Evolutionary conservation across 768 basidiomycete species (phyloP).

Genomic region (Mycena rosella): DNA sequence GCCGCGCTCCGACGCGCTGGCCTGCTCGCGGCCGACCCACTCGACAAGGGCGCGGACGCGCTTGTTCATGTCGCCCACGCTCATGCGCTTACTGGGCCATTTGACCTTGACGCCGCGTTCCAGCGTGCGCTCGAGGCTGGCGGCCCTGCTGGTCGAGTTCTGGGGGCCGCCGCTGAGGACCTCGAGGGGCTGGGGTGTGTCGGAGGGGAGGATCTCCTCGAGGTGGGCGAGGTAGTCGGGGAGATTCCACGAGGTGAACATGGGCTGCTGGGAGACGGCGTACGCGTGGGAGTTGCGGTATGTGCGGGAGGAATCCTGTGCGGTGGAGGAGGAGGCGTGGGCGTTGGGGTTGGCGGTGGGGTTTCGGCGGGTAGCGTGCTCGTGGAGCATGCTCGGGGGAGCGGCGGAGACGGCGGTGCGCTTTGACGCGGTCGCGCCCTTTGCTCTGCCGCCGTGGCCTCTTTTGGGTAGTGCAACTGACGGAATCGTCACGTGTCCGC

Average conservation of each 20-base stretch:
- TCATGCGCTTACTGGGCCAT: slow-evolving; percentile 95
- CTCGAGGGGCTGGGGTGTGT: slow-evolving; percentile 79
- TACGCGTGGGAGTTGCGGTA: slow-evolving; percentile 87
- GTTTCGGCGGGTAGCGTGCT: slow-evolving; percentile 65
- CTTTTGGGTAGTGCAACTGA: slow-evolving; percentile 46
- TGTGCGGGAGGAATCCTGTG: slow-evolving; percentile 68
- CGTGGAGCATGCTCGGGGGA: slow-evolving; percentile 51
- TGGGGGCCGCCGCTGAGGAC: slow-evolving; percentile 60
- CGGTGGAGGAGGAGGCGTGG: slow-evolving; percentile 52
- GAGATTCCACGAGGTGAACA: slow-evolving; percentile 89
- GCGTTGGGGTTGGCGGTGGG: slow-evolving; percentile 52
- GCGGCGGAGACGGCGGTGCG: slow-evolving; percentile 52
- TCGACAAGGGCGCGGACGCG: slow-evolving; percentile 91
- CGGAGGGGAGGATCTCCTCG: slow-evolving; percentile 83
- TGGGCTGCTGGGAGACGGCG: slow-evolving; percentile 81
- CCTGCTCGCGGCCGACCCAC: slow-evolving; percentile 93
- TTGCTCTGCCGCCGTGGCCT: slow-evolving; percentile 53
- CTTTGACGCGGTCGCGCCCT: slow-evolving; percentile 56
- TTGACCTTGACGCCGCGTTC: slow-evolving; percentile 90
- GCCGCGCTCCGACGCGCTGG: slow-evolving; percentile 76
- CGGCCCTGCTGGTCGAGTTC: slow-evolving; percentile 57
- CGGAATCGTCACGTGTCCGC: slow-evolving; percentile 38
- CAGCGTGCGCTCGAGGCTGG: slow-evolving; percentile 69
- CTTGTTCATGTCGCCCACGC: slow-evolving; percentile 98
- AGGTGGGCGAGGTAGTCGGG: slow-evolving; percentile 95